phyloP scores from a whole-genome alignment of 139 green algal species.

The Pleodorina starrii region DNA sequence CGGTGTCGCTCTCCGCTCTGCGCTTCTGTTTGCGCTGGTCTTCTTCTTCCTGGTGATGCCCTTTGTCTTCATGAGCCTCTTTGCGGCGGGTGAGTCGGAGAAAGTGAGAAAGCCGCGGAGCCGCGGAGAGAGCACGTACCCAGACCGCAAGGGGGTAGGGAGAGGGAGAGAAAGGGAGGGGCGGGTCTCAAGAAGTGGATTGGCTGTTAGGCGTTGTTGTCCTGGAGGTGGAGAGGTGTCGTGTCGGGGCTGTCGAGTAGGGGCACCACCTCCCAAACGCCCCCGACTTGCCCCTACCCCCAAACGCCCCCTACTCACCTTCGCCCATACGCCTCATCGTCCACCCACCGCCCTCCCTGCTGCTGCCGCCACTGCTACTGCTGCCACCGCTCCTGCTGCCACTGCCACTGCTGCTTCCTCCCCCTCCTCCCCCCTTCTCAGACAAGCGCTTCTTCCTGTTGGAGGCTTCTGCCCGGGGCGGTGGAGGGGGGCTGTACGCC shows the following conservation, averaged over 20 bases:
- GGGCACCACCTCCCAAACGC: too few species aligned
- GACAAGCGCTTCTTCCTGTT: conserved; percentile 67
- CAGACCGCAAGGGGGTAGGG: too few species aligned
- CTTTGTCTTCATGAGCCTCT: conserved; percentile 78
- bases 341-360: too few species aligned
- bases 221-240: too few species aligned
- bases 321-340: too few species aligned
- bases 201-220: too few species aligned
- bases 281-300: too few species aligned
- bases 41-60: conserved; percentile 80
- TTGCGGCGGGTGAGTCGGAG: conserved; percentile 54
- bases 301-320: too few species aligned
- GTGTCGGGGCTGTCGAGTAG: too few species aligned
- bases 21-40: conserved; percentile 65
- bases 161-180: neutral
- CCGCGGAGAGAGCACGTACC: too few species aligned
- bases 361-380: too few species aligned
- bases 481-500: conserved; percentile 60
- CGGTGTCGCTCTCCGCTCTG: conserved; percentile 45
- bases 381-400: neutral
- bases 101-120: neutral
- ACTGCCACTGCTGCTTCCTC: neutral
- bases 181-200: too few species aligned
- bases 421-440: neutral
- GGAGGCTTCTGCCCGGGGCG: conserved; percentile 42